Base-by-base conservation (phyloP, 2,329 filamentous ascomycete genomes). In the Cytospora paraplurivora region DNA sequence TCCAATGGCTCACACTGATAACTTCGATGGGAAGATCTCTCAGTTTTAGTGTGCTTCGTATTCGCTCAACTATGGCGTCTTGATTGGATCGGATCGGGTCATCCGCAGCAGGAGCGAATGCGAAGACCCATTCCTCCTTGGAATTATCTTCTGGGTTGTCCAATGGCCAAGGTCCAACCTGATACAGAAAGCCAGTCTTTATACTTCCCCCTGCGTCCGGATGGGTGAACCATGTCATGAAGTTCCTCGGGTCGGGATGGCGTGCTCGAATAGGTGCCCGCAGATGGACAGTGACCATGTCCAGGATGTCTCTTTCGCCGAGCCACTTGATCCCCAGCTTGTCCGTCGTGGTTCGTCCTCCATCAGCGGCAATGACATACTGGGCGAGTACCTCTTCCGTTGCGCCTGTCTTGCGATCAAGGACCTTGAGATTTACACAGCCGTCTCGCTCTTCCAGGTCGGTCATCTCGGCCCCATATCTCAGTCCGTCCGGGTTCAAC, bases 201-300 rank as follows among this genome's bases (percentile, higher is more conserved):
- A 72, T 73, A 44, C 72, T 75, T 11, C 73, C 73, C 27, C 74
- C 73, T 50, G 72, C 65, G 32, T 67, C 67, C 4, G 75, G 75
- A 49, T 74, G 72, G 33, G 71, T 71, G 62, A 76, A 73, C 74
- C 74, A 76, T 34, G 71, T 72, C 10, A 77, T 72, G 54, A 76
- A 74, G 41, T 70, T 71, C 5, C 66, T 62, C 0, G 67, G 68
- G 56, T 76, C 72, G 7, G 62, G 62, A 60, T 74, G 72, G 21
- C 64, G 55, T 15, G 21, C 44, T 4, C 69, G 66, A 11, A 76
- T 61, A 3, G 71, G 71, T 3, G 73, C 69, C 4, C 69, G 67
- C 50, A 77, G 67, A 67, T 75, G 73, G 7, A 70, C 72, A 1
- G 70, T 72, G 7, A 73, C 70, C 73, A 76, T 75, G 58, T 74